Conservation (phyloP, 495 filamentous ascomycete genomes). For the Tuber brumale region DNA sequence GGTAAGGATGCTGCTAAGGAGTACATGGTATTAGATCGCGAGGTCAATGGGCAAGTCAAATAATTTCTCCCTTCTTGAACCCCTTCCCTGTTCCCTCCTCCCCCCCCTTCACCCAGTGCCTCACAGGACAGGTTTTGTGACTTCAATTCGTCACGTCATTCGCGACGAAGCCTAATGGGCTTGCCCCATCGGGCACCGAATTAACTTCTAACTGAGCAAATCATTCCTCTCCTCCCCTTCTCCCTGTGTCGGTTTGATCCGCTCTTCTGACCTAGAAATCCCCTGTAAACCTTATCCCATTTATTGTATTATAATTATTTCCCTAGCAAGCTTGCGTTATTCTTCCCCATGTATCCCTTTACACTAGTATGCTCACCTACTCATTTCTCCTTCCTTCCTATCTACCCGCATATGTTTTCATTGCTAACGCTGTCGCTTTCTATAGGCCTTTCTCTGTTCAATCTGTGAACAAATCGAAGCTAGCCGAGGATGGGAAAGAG, state of each 20-base stretch:
- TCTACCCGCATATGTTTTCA: neutral
- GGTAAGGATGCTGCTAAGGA: slow-evolving; percentile 78
- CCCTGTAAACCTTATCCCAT: slow-evolving; percentile 10
- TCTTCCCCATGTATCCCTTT: slow-evolving; percentile 23
- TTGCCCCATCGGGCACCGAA: slow-evolving; percentile 4
- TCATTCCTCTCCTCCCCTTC: slow-evolving; percentile 7
- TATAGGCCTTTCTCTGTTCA: slow-evolving; percentile 51
- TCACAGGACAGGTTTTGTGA: slow-evolving; percentile 37
- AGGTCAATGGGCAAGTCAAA: slow-evolving; percentile 68
- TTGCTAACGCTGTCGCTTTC: slow-evolving; percentile 13
- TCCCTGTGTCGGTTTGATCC: slow-evolving; percentile 12
- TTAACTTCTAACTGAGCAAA: slow-evolving; percentile 4
- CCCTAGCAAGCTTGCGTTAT: slow-evolving; percentile 13
- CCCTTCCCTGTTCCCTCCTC: slow-evolving; percentile 12
- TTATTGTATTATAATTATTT: slow-evolving; percentile 9
- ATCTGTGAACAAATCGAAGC: slow-evolving; percentile 46
- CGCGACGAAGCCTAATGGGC: slow-evolving; percentile 23
- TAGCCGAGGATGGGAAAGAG: slow-evolving; percentile 51
- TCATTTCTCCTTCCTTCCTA: slow-evolving; percentile 20
- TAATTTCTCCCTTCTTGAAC: slow-evolving; percentile 16
- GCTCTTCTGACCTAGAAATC: slow-evolving; percentile 32
- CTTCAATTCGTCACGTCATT: slow-evolving; percentile 7
- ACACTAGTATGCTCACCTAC: slow-evolving; percentile 34
- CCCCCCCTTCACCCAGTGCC: slow-evolving; percentile 14
- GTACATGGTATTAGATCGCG: slow-evolving; percentile 73